Conservation (phyloP, 495 filamentous ascomycete genomes). For the Parachaetomium inaequale region DNA sequence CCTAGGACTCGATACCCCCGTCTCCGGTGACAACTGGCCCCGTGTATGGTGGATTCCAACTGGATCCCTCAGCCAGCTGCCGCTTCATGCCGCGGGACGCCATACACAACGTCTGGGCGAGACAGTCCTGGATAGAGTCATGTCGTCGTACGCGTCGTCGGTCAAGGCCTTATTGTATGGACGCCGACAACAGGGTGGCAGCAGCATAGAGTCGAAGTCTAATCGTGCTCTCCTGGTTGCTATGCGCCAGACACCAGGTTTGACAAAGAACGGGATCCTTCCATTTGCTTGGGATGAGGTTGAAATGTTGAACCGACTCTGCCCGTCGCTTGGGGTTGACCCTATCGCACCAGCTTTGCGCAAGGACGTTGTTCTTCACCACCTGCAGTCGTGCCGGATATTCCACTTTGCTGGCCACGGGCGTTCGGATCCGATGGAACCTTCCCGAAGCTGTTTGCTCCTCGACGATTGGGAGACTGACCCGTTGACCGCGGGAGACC, state of each 20-base stretch:
- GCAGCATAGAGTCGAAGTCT: background rate
- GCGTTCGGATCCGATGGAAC: background rate
- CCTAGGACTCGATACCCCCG: background rate
- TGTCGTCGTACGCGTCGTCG: background rate
- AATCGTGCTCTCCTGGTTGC: background rate
- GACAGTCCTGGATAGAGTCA: background rate
- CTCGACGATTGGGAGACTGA: background rate
- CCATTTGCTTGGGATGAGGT: background rate
- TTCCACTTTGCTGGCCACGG: background rate
- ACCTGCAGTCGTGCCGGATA: background rate
- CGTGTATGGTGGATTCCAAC: background rate
- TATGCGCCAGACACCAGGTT: background rate
- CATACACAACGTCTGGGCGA: background rate
- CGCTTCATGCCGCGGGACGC: background rate
- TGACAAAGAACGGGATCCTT: background rate
- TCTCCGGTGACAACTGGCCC: background rate
- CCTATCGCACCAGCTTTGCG: background rate
- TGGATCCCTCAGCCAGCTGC: background rate
- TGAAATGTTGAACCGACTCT: background rate
- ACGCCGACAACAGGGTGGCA: background rate
- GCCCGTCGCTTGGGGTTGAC: background rate
- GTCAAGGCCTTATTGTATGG: background rate
- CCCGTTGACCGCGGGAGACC: background rate
- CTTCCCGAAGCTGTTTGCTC: background rate
- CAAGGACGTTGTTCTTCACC: background rate